These are phyloP conservation scores for Camellia japonica DNA, from an alignment of 148 eudicot genomes.

Conservation along the genomic window DNA sequence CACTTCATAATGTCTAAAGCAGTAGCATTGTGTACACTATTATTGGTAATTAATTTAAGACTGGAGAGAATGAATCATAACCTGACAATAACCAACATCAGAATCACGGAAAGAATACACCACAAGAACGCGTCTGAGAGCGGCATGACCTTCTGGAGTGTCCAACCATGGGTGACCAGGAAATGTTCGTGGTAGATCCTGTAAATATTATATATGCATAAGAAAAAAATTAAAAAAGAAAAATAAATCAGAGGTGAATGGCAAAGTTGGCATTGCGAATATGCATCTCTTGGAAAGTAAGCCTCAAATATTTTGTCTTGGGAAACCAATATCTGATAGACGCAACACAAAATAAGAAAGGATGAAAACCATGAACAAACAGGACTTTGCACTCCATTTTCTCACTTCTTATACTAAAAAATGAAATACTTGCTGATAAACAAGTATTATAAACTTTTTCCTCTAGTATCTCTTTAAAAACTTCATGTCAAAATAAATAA, in stretches of 20 bases:
- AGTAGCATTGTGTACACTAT: too few relatives aligned
- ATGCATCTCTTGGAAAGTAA: neutral
- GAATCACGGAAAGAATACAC: constrained; percentile 98
- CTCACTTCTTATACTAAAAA: neutral
- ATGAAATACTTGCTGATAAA: neutral
- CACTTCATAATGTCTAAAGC: neutral
- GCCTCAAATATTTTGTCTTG: neutral
- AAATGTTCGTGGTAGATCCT: constrained; percentile 92
- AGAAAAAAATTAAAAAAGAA: neutral
- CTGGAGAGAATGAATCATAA: constrained; percentile 18
- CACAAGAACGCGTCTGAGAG: constrained; percentile 94
- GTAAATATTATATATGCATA: constrained; percentile 13
- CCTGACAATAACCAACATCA: constrained; percentile 99
- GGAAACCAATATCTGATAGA: neutral
- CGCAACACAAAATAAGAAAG: neutral
- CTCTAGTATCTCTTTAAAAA: neutral
- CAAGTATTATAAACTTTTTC: neutral
- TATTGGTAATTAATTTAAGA: neutral
- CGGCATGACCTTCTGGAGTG: constrained; percentile 85
- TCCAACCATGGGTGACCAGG: constrained; percentile 99
- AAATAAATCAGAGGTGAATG: neutral
- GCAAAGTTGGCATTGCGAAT: neutral
- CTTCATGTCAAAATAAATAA: neutral
- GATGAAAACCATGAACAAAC: neutral
- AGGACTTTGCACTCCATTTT: neutral